These are phyloP conservation scores for Coemansia sp. DNA, from an alignment of 192 early-diverging fungal genomes.

Conservation along the genomic window DNA sequence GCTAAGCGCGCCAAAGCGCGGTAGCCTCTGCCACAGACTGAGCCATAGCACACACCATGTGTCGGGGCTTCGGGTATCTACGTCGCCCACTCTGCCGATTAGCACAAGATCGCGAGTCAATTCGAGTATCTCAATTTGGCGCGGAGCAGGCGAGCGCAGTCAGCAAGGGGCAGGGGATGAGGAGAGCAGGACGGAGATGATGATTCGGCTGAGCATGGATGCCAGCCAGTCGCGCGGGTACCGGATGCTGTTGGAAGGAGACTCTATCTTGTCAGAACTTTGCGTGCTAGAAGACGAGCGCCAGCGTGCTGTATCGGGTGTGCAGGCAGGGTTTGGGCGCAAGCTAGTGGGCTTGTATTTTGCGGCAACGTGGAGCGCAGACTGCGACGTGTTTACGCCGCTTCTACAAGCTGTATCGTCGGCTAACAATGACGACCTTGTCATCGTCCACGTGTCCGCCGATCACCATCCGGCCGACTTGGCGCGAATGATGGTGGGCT, in stretches of 20 bases:
- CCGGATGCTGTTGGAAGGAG: constrained; percentile 41
- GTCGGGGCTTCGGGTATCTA: constrained; percentile 1
- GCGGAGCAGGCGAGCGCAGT: constrained; percentile 3
- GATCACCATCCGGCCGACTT: constrained; percentile 49
- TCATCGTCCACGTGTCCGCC: constrained; percentile 36
- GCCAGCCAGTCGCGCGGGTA: constrained; percentile 47
- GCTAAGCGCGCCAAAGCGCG: constrained; percentile 27
- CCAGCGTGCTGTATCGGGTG: constrained; percentile 29
- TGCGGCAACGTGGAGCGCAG: constrained; percentile 52
- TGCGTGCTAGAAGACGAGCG: constrained; percentile 41
- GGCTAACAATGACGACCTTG: constrained; percentile 33
- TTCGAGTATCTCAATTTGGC: constrained; percentile 29
- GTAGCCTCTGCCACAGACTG: constrained; percentile 32
- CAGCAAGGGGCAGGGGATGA: constrained; percentile 6
- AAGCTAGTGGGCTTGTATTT: constrained; percentile 43
- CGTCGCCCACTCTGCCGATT: constrained; percentile 40
- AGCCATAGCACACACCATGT: constrained; percentile 32
- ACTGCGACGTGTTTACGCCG: constrained; percentile 51
- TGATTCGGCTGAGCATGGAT: constrained; percentile 47
- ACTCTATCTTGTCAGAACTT: constrained; percentile 37
- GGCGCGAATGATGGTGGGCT: constrained; percentile 40
- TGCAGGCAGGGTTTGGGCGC: constrained; percentile 25
- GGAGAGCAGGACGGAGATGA: constrained; percentile 31
- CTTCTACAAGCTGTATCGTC: constrained; percentile 28
- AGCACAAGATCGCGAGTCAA: constrained; percentile 36